Evolutionary conservation across 768 basidiomycete genomes (phyloP).

Genomic region (Serendipita vermifera): DNA sequence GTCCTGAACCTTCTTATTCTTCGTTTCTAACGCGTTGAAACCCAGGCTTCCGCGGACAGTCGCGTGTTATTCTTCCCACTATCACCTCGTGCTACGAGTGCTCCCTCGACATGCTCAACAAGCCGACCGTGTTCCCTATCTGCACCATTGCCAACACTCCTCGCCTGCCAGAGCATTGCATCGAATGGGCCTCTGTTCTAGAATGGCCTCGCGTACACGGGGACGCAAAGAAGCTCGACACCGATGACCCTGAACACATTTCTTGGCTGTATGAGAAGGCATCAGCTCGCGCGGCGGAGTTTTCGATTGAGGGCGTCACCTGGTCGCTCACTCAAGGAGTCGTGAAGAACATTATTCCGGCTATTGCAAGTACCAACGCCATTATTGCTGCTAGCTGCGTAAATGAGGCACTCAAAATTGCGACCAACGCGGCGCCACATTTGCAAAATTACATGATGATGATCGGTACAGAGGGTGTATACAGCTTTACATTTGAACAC

Average conservation of each 20-base stretch:
- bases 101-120: conserved; percentile 95
- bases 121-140: conserved; percentile 92
- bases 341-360: conserved; percentile 98
- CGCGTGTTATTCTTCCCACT: conserved; percentile 89
- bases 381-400: conserved; percentile 95
- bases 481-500: conserved; percentile 95
- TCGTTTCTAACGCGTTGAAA: neutral
- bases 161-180: conserved; percentile 94
- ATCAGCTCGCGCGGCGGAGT: conserved; percentile 71
- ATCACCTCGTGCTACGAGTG: conserved; percentile 97
- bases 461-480: conserved; percentile 90
- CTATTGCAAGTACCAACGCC: conserved; percentile 96
- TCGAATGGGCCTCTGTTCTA: conserved; percentile 97
- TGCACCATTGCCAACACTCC: conserved; percentile 99
- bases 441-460: conserved; percentile 98
- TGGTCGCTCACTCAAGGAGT: conserved; percentile 97
- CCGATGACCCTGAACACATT: conserved; percentile 94
- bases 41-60: conserved; percentile 95
- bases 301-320: conserved; percentile 96
- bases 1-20: conserved; percentile 12
- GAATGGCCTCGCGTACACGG: conserved; percentile 95
- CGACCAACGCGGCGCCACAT: conserved; percentile 85
- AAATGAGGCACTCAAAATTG: conserved; percentile 98
- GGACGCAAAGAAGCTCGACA: conserved; percentile 90
- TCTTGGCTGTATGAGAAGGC: conserved; percentile 82